phyloP scores from a whole-genome alignment of 805 yeast species.

The Kuraishia floccosa region DNA sequence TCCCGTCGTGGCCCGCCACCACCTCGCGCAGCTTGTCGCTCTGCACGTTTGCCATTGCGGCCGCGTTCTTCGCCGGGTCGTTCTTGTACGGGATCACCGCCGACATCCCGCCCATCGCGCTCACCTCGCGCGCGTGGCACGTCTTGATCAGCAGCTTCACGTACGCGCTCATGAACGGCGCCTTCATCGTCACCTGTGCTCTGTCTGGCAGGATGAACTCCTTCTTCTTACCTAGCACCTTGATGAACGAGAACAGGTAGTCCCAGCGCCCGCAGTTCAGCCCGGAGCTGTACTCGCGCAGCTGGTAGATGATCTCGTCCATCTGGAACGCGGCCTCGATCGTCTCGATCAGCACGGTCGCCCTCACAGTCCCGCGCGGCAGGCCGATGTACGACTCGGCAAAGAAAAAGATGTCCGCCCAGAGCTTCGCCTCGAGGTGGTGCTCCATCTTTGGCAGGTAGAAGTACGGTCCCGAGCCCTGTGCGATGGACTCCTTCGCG shows the following conservation, averaged over 20 bases:
- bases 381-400: constrained; percentile 54
- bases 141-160: constrained; percentile 56
- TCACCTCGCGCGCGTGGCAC: constrained; percentile 63
- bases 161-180: constrained; percentile 60
- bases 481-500: constrained; percentile 44
- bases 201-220: constrained; percentile 60
- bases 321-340: constrained; percentile 66
- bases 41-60: constrained; percentile 63
- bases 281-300: constrained; percentile 61
- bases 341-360: constrained; percentile 62
- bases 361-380: constrained; percentile 61
- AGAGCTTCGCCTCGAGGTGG: constrained; percentile 62
- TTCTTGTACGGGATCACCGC: constrained; percentile 76
- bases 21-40: constrained; percentile 72
- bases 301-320: constrained; percentile 70
- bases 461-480: constrained; percentile 73
- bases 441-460: constrained; percentile 72
- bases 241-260: constrained; percentile 60
- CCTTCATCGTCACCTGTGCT: constrained; percentile 55
- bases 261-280: constrained; percentile 76
- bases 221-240: constrained; percentile 50
- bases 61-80: constrained; percentile 48
- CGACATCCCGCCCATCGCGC: constrained; percentile 89
- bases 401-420: constrained; percentile 62
- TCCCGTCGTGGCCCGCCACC: constrained; percentile 73